Percentiles rank a stretch among this genome's conserved stretches.
Evolutionary conservation across 805 yeast species (phyloP).

Genomic region (Hagleromyces aurorensis): DNA sequence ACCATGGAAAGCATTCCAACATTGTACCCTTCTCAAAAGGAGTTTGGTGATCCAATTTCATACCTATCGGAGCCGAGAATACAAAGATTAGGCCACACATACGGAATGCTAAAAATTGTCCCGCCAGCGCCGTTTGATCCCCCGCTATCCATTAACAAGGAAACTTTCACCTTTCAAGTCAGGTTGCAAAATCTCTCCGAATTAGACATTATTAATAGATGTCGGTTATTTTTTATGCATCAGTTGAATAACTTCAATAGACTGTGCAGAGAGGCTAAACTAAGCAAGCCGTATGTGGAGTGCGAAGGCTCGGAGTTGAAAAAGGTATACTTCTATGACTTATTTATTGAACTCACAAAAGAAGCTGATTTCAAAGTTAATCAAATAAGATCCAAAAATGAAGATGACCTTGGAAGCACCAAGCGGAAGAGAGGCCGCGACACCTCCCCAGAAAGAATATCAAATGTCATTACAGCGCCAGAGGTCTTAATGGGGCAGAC

Average conservation of each 20-base stretch:
- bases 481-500: constrained; percentile 11
- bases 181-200: constrained; percentile 62
- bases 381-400: not conserved
- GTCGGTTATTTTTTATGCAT: constrained; percentile 51
- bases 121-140: constrained; percentile 50
- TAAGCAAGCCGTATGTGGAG: constrained; percentile 8
- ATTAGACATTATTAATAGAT: constrained; percentile 53
- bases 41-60: constrained; percentile 57
- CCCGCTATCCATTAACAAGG: constrained; percentile 45
- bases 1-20: constrained; percentile 40
- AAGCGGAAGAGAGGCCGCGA: constrained; percentile 7
- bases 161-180: constrained; percentile 55
- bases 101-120: constrained; percentile 70
- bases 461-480: constrained; percentile 1
- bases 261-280: constrained; percentile 10
- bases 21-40: constrained; percentile 44
- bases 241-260: constrained; percentile 51
- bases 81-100: constrained; percentile 39
- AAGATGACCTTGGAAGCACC: not conserved
- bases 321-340: constrained; percentile 32
- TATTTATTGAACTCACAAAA: constrained; percentile 32
- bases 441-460: constrained; percentile 6
- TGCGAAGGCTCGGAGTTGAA: constrained; percentile 1
- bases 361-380: constrained; percentile 10
- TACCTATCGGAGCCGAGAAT: constrained; percentile 48